A percentile compares a stretch with the other conserved stretches of the same genome.
These are phyloP conservation scores for Fomitopsis schrenkii DNA, from an alignment of 1,284 basidiomycete genomes.

Conservation along the genomic window DNA sequence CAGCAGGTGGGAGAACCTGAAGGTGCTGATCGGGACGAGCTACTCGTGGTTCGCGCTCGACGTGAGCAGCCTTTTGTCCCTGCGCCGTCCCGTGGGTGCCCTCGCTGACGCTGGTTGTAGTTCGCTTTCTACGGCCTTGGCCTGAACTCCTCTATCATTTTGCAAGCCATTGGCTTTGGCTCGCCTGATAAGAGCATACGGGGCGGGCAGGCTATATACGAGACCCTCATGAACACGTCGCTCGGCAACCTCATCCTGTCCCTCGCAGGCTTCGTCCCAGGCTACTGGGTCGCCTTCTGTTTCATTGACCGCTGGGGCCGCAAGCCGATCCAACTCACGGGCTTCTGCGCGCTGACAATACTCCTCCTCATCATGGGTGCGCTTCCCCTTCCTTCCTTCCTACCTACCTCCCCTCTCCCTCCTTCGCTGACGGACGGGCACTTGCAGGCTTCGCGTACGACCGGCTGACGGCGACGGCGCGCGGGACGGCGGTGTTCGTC, in stretches of 20 bases:
- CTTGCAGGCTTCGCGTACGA: conserved; percentile 51
- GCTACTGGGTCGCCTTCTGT: conserved; percentile 70
- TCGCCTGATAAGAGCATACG: conserved; percentile 28
- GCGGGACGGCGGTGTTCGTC: conserved; percentile 46
- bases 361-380: conserved; percentile 59
- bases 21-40: conserved; percentile 58
- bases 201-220: conserved; percentile 39
- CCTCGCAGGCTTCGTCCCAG: conserved; percentile 68
- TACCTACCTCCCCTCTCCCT: not conserved
- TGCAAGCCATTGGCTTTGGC: conserved; percentile 56
- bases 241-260: conserved; percentile 70
- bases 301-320: conserved; percentile 72
- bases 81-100: conserved; percentile 1
- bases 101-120: conserved; percentile 31
- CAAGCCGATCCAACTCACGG: conserved; percentile 77
- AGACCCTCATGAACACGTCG: conserved; percentile 49
- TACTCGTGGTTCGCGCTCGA: conserved; percentile 81
- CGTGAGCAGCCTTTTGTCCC: conserved; percentile 30
- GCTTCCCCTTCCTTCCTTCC: conserved; percentile 5
- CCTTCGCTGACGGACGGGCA: not conserved
- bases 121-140: conserved; percentile 85
- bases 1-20: conserved; percentile 51
- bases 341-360: conserved; percentile 66
- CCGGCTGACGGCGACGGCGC: conserved; percentile 40
- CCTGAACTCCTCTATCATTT: conserved; percentile 71